A percentile compares a stretch with the other conserved stretches of the same genome.
phyloP scores from a whole-genome alignment of 1,139 yeast species.

The Geotrichum carabidarum region DNA sequence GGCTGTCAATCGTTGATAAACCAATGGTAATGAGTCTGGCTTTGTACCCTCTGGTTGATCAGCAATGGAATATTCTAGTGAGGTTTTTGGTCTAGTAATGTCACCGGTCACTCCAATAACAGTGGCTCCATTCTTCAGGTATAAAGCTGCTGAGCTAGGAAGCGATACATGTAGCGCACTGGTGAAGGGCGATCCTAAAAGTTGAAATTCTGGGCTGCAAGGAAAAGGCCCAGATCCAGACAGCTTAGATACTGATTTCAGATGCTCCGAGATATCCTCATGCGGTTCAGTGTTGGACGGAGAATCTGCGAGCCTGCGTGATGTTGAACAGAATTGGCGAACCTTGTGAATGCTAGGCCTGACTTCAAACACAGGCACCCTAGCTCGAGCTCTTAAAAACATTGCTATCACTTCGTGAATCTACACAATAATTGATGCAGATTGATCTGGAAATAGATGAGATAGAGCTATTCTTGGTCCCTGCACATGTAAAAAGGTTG shows the following conservation, averaged over 20 bases:
- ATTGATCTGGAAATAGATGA: not conserved
- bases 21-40: not conserved
- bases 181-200: constrained; percentile 9
- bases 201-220: constrained; percentile 5
- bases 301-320: not conserved
- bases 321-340: not conserved
- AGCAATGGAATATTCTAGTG: not conserved
- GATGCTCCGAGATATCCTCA: not conserved
- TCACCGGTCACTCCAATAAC: constrained; percentile 6
- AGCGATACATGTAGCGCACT: constrained; percentile 13
- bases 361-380: not conserved
- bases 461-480: not conserved
- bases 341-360: not conserved
- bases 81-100: not conserved
- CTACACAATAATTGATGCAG: not conserved
- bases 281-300: not conserved
- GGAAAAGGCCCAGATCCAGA: constrained; percentile 17
- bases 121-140: not conserved
- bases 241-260: constrained; percentile 5
- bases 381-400: no score
- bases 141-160: constrained; percentile 8
- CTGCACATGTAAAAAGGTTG: not conserved
- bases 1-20: constrained; percentile 2
- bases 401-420: not conserved
- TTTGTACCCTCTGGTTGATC: not conserved